Evolutionary conservation across 2,329 filamentous ascomycete species (phyloP).

Genomic region (Trichoderma endophyticum): DNA sequence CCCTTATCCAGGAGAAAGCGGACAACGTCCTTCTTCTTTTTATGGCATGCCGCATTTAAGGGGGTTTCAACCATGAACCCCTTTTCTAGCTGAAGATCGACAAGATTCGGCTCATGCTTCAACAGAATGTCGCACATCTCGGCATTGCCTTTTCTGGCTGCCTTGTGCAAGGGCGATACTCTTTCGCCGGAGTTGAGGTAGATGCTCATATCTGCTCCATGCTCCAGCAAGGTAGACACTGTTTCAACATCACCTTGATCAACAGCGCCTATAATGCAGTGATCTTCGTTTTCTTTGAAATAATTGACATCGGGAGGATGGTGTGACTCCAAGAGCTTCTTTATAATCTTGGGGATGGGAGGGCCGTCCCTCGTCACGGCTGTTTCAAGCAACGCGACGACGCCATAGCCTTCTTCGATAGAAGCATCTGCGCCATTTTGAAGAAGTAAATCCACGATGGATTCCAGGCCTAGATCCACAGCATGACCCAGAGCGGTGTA

Average conservation of each 20-base stretch:
- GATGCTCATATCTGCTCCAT: constrained; percentile 23
- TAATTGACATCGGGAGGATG: constrained; percentile 23
- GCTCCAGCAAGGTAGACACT: constrained; percentile 21
- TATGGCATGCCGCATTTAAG: constrained; percentile 21
- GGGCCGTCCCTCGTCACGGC: constrained; percentile 10
- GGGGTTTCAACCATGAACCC: constrained; percentile 22
- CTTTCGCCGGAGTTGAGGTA: constrained; percentile 11
- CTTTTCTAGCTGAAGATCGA: constrained; percentile 21
- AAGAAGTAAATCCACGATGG: constrained; percentile 24
- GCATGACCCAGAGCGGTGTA: constrained; percentile 24
- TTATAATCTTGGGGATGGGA: constrained; percentile 15
- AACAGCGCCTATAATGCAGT: constrained; percentile 18
- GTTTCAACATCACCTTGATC: constrained; percentile 16
- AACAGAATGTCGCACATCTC: constrained; percentile 22
- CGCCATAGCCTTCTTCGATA: constrained; percentile 23
- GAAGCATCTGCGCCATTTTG: constrained; percentile 26
- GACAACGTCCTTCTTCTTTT: constrained; percentile 16
- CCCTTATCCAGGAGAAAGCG: constrained; percentile 24
- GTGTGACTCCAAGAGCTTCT: constrained; percentile 20
- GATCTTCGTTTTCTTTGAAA: not conserved
- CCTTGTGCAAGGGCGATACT: constrained; percentile 22
- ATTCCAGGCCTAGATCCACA: constrained; percentile 17
- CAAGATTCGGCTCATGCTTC: constrained; percentile 23
- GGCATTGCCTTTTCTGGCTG: constrained; percentile 19
- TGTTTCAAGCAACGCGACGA: constrained; percentile 18